Evolutionary conservation across 768 basidiomycete genomes (phyloP), one percentile per base, ranked within the genome.

Genomic region (Rhizopogon vesiculosus): DNA sequence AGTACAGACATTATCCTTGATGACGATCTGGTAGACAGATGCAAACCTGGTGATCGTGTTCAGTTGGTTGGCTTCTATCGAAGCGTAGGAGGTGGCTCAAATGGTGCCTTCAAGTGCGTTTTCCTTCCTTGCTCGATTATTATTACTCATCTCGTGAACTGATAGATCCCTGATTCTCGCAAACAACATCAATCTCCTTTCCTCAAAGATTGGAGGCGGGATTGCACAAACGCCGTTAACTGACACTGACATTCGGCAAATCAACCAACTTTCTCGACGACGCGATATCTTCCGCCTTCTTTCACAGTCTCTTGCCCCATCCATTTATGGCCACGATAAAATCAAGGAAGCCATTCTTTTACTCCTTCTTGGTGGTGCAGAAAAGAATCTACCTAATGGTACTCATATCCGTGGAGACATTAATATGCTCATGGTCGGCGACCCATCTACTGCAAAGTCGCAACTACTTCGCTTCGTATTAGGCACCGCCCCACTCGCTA

Each of bases 331-430:
- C 7, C 93, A 95, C 58, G 91, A 97, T 64, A 86, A 91, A 66
- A 98, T 99, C 73, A 99, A 99, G 70, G 84, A 86, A 57, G 95
- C 97, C 15, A 83, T 98, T 64, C 78, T 98, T 15, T 84, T 99
- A 28, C 83, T 99, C 10, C 82, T 99, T 15, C 86, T 99, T 42
- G 94, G 96, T 33, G 97, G 97, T 29, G 91, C 93, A 49, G 97
- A 98, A 75, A 99, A 99, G 81, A 98, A 98, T 69, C 74, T 98
- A 54, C 83, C 89, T 28, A 98, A 99, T 67, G 96, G 97, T 51
- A 98, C 97, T 1, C 97, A 98, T 68, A 96, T 98, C 66, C 88
- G 97, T 78, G 97, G 97, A 44, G 97, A 99, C 71, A 98, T 99
- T 80, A 99, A 99, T 73, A 78, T 98, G 66, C 84, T 99, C 64